These are phyloP conservation scores for Plectosphaerella plurivora DNA, from an alignment of 2,329 filamentous ascomycete species.

Conservation along the genomic window DNA sequence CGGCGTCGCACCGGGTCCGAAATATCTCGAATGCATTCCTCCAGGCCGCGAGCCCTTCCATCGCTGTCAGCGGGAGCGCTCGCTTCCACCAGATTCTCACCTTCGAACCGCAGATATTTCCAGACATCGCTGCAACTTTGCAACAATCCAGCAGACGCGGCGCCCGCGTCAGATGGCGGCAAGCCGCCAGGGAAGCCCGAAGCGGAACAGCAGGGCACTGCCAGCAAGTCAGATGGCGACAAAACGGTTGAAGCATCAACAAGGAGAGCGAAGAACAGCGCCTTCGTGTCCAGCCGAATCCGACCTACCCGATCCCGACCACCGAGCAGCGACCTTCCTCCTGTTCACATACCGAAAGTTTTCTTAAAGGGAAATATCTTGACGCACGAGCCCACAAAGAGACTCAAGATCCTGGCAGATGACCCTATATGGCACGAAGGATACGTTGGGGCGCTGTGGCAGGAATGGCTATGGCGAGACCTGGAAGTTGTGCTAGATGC, in stretches of 20 bases:
- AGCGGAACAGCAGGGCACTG: conserved; percentile 8
- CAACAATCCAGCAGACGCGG: conserved; percentile 8
- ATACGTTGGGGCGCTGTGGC: conserved; percentile 12
- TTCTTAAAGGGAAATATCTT: conserved; percentile 51
- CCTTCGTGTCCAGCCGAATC: conserved; percentile 20
- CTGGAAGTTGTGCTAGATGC: conserved; percentile 9
- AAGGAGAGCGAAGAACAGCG: conserved; percentile 8
- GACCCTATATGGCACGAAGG: conserved; percentile 10
- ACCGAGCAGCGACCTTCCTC: conserved; percentile 37
- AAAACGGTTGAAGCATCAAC: neutral
- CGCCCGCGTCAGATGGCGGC: conserved; percentile 7
- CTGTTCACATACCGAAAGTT: conserved; percentile 49
- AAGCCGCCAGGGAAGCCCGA: conserved; percentile 11
- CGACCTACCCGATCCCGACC: conserved; percentile 25
- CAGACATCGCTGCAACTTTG: conserved; percentile 10
- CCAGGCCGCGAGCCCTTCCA: conserved; percentile 17
- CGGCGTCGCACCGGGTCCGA: neutral
- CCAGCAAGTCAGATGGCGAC: conserved; percentile 1
- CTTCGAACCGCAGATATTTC: conserved; percentile 7
- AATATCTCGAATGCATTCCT: conserved; percentile 18
- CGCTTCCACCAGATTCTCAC: conserved; percentile 3
- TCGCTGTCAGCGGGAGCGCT: conserved; percentile 10
- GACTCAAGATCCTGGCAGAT: conserved; percentile 12
- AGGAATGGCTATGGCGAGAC: conserved; percentile 12
- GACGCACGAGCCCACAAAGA: conserved; percentile 24